phyloP scores from a whole-genome alignment of 164 flowering plant genomes.

The Hamamelis virginiana region DNA sequence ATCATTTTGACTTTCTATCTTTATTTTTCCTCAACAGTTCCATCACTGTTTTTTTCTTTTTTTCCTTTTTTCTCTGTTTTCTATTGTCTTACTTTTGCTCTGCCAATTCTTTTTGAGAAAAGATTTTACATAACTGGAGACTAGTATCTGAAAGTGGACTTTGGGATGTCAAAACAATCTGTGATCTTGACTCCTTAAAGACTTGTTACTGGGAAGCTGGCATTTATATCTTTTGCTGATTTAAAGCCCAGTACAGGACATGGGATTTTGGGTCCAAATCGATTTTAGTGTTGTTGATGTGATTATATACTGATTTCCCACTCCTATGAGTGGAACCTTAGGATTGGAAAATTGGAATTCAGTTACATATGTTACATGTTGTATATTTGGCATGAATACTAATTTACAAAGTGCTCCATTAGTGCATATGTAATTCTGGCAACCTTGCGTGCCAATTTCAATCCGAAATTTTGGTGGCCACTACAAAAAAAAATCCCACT shows the following conservation, averaged over 20 bases:
- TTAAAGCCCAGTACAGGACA: too few relatives aligned
- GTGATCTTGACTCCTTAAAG: neutral
- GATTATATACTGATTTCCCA: too few relatives aligned
- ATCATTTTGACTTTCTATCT: neutral
- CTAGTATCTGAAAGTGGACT: neutral
- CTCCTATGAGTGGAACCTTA: too few relatives aligned
- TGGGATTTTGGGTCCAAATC: neutral
- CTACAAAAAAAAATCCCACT: too few relatives aligned
- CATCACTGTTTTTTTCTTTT: neutral
- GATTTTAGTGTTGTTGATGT: neutral
- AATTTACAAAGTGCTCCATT: too few relatives aligned
- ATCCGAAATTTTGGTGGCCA: too few relatives aligned
- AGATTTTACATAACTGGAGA: neutral
- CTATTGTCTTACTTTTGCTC: neutral
- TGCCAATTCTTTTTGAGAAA: neutral
- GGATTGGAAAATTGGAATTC: too few relatives aligned
- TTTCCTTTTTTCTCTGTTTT: neutral
- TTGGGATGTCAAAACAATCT: neutral
- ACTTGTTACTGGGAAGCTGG: neutral
- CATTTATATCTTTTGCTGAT: neutral
- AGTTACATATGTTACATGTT: neutral
- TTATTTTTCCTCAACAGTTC: neutral
- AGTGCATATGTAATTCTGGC: too few relatives aligned
- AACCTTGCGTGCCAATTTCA: too few relatives aligned
- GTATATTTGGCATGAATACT: too few relatives aligned